phyloP scores from a whole-genome alignment of 352 stramenopile genomes.

The Phytophthora palmivora region DNA sequence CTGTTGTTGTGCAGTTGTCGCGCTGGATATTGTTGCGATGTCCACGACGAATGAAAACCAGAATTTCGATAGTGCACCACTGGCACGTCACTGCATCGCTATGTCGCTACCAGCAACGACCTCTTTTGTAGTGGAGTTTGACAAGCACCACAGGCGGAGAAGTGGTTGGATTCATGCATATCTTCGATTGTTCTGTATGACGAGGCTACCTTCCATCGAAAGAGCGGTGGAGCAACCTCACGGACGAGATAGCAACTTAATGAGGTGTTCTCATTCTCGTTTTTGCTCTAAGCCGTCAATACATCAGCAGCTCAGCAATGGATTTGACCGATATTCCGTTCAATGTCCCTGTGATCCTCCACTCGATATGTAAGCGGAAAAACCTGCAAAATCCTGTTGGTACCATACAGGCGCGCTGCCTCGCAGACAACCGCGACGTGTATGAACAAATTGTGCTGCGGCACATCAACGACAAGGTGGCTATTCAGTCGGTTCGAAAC shows the following conservation, averaged over 20 bases:
- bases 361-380: conserved; percentile 17
- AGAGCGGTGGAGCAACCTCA: background rate
- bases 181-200: conserved; percentile 2
- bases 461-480: conserved; percentile 27
- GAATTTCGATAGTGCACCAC: too few relatives aligned
- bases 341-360: conserved; percentile 28
- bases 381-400: conserved; percentile 32
- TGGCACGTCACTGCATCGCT: too few relatives aligned
- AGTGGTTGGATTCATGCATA: background rate
- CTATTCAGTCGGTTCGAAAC: conserved; percentile 32
- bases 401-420: conserved; percentile 10
- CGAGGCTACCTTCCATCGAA: background rate
- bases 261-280: background rate
- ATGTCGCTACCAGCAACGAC: background rate
- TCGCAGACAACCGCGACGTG: conserved; percentile 12
- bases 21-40: background rate
- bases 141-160: background rate
- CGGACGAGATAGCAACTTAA: background rate
- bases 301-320: background rate
- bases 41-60: too few relatives aligned
- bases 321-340: conserved; percentile 28
- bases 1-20: background rate
- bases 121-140: background rate
- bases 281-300: background rate
- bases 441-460: conserved; percentile 35